These are phyloP conservation scores for Globisporangium carolinianum DNA, from an alignment of 352 stramenopile species.

Conservation along the genomic window DNA sequence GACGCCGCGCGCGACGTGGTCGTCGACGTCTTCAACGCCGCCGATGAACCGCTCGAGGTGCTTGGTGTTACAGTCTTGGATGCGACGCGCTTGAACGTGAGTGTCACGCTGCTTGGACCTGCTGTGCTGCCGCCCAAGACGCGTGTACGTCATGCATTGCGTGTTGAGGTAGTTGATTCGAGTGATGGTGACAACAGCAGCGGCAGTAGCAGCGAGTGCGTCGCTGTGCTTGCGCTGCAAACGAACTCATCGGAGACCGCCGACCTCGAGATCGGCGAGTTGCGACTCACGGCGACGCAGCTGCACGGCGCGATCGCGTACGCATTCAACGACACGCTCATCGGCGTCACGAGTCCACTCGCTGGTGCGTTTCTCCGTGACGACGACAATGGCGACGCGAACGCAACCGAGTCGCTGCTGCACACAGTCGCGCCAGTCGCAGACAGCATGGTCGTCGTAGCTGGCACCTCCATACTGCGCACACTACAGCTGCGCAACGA, in stretches of 20 bases:
- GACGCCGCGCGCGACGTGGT: constrained; percentile 19
- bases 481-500: constrained; percentile 17
- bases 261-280: constrained; percentile 2
- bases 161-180: constrained; percentile 10
- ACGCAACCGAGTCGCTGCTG: constrained; percentile 1
- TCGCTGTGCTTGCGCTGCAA: constrained; percentile 24
- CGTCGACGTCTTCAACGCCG: constrained; percentile 38
- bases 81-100: constrained; percentile 19
- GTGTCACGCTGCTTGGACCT: constrained; percentile 20
- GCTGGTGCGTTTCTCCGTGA: not conserved
- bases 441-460: constrained; percentile 6
- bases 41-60: constrained; percentile 27
- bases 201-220: constrained; percentile 4
- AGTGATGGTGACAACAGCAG: not conserved
- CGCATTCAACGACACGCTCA: constrained; percentile 19
- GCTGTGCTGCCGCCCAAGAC: constrained; percentile 28
- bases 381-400: not conserved
- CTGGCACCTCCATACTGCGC: not conserved
- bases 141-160: constrained; percentile 23
- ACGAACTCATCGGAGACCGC: constrained; percentile 27
- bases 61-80: constrained; percentile 20
- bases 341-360: constrained; percentile 11
- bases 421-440: not conserved
- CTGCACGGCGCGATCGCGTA: constrained; percentile 24
- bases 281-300: constrained; percentile 22